Base-by-base conservation (phyloP, 805 yeast genomes). In the Metschnikowia rubicola region DNA sequence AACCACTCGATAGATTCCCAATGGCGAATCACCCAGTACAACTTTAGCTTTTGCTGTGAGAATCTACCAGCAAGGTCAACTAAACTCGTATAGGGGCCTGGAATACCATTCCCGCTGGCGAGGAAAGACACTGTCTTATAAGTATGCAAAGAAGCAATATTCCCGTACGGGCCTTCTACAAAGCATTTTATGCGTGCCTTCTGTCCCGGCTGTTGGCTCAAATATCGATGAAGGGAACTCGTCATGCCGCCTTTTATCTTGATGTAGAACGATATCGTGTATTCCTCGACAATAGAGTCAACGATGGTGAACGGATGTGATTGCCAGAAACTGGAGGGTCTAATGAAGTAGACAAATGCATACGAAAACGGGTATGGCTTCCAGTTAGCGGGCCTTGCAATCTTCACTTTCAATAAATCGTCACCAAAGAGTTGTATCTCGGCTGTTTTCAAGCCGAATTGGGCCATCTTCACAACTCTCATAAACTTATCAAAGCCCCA, bases 261-360 rank as follows among this genome's bases (percentile, higher is more conserved):
- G 55, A 79, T 71, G 52, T 67, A 73, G 37, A 78, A 63, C 1
- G 67, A 63, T 8, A 79, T 57, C 46, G 74, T 63, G 46, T 68
- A 71, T 12, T 70, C 66, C 8, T 66, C 65, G 37, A 67, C 61
- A 2, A 65, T 60, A 3, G 77, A 66, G 39, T 73, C 72, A n/a
- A 78, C 65, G 8, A 79, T 63, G 1, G 91, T 82, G 64, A 86
- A 84, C 5, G 92, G 91, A 61, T 85, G 89, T 3, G 84, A 78
- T 61, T 85, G 88, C 82, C 84, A 83, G 60, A 83, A 80, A 31
- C 73, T 64, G 3, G 65, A 59, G 15, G 75, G 70, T 37, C 77
- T 67, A 46, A 83, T 51, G 61, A 84, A 81, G 64, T 82, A 76
- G 35, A 86, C 63, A 55, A 70, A 85, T 1, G 74, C 80, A 59